phyloP scores from a whole-genome alignment of 2,329 filamentous ascomycete genomes.

The Pseudopithomyces maydicus region DNA sequence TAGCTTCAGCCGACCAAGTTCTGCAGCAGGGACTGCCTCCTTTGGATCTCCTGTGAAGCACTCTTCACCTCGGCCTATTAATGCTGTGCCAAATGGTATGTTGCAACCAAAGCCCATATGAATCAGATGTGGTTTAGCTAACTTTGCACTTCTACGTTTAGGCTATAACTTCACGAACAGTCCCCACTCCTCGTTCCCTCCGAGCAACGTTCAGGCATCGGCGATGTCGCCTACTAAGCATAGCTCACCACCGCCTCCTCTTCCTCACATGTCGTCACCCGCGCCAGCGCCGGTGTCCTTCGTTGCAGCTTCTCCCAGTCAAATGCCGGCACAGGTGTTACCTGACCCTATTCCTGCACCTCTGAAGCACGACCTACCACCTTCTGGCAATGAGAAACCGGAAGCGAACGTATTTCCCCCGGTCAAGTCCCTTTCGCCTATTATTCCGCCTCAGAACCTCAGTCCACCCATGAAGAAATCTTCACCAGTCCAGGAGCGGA shows the following conservation, averaged over 20 bases:
- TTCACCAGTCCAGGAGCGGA: slow-evolving; percentile 29
- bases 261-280: slow-evolving; percentile 40
- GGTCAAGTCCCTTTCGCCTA: slow-evolving; percentile 62
- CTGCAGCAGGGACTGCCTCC: slow-evolving; percentile 28
- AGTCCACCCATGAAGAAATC: slow-evolving; percentile 65
- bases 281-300: slow-evolving; percentile 23
- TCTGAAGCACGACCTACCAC: slow-evolving; percentile 51
- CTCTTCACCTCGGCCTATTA: slow-evolving; percentile 41
- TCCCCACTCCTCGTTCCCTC: slow-evolving; percentile 56
- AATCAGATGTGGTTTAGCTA: too few relatives aligned
- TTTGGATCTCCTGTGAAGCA: slow-evolving; percentile 43
- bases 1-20: slow-evolving; percentile 39
- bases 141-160: too few relatives aligned
- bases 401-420: slow-evolving; percentile 61
- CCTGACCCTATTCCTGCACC: slow-evolving; percentile 49
- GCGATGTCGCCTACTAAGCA: slow-evolving; percentile 47
- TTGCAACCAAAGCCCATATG: too few relatives aligned
- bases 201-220: slow-evolving; percentile 34
- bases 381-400: slow-evolving; percentile 38
- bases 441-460: slow-evolving; percentile 61
- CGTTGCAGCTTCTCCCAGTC: slow-evolving; percentile 34
- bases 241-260: slow-evolving; percentile 42
- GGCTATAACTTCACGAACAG: slow-evolving; percentile 40
- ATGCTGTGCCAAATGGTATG: slow-evolving; percentile 29
- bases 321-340: slow-evolving; percentile 40